Evolutionary conservation across 2,329 filamentous ascomycete genomes (phyloP).

Genomic region (Chrysosporium keratinophilum): DNA sequence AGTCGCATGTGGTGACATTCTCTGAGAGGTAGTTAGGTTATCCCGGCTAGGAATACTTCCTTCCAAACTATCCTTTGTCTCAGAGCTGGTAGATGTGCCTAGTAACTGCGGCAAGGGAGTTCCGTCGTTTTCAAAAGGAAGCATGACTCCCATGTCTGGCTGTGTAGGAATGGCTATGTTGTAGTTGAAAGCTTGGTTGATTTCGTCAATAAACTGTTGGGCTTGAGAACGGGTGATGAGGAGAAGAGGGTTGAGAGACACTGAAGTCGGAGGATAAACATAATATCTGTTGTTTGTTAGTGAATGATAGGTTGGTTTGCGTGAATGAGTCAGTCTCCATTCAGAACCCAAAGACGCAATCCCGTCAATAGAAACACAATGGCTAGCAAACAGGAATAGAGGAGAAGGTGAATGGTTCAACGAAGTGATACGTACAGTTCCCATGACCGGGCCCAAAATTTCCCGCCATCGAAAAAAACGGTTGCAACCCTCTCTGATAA

Average conservation of each 20-base stretch:
- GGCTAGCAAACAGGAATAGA: not conserved
- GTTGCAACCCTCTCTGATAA: conserved; percentile 27
- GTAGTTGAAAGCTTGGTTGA: conserved; percentile 48
- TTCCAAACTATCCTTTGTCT: conserved; percentile 33
- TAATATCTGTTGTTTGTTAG: conserved; percentile 49
- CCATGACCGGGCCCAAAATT: conserved; percentile 53
- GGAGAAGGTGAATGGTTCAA: not conserved
- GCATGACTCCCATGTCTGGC: conserved; percentile 46
- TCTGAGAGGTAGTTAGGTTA: conserved; percentile 18
- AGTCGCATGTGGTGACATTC: conserved; percentile 20
- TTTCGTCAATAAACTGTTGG: conserved; percentile 50
- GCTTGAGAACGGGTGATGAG: conserved; percentile 61
- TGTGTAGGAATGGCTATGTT: conserved; percentile 49
- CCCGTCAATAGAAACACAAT: not conserved
- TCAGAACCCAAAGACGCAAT: not conserved
- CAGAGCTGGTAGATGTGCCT: conserved; percentile 44
- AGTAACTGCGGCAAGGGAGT: conserved; percentile 59
- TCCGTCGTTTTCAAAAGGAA: conserved; percentile 51
- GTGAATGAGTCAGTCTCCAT: no score
- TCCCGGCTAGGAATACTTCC: conserved; percentile 24
- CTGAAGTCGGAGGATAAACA: conserved; percentile 44
- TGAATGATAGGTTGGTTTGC: not conserved
- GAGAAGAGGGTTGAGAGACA: conserved; percentile 47
- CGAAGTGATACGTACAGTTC: conserved; percentile 53
- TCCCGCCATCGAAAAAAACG: conserved; percentile 33